Base-by-base conservation (phyloP, 2,329 filamentous ascomycete species). In the Ustilaginoidea virens region DNA sequence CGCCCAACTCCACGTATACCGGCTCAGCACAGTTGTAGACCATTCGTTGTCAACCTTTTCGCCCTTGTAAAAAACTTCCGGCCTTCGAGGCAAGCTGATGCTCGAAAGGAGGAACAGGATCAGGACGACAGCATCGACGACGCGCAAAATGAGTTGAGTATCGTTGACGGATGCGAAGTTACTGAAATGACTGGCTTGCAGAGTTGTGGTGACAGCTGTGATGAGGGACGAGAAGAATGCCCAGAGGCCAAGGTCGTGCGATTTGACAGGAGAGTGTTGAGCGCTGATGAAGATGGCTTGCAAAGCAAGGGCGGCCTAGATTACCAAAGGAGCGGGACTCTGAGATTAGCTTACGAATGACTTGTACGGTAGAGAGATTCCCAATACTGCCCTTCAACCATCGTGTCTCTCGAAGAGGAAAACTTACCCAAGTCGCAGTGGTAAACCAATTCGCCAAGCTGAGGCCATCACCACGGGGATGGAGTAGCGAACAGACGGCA, bases 1-100 rank as follows among this genome's bases (percentile, higher is more conserved):
- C 2, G 67, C 61, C 79, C 79, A 87, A 27, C 58, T 54, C 53
- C 74, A 86, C 5, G 68, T 79, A 42, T 71, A 70, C 28, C 70
- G 66, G 28, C 54, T 62, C 27, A 77, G 56, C 1, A 72, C 66
- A 2, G 74, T 73, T 4, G 58, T 60, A 0, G 74, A 76, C 40
- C 61, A 63, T 51, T 77, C 63, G 11, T 58, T 55, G 43, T 86
- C 79, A 18, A 87, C 74, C 4, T 60, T 45, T 26, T 61, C 55
- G 16, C 60, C 71, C 22, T 73, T 36, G 41, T 63, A 56, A 42
- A 62, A 80, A 12, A 85, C 71, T 30, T 74, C 60, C 4, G 80
- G 80, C 8, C 80, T 63, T 24, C 80, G 65, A 4, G 75, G 76
- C 10, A 83, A 54, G 1, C 63, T 59, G 9, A 76, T 36, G 37